phyloP scores from a whole-genome alignment of 768 basidiomycete genomes.

The Exidia glandulosa region DNA sequence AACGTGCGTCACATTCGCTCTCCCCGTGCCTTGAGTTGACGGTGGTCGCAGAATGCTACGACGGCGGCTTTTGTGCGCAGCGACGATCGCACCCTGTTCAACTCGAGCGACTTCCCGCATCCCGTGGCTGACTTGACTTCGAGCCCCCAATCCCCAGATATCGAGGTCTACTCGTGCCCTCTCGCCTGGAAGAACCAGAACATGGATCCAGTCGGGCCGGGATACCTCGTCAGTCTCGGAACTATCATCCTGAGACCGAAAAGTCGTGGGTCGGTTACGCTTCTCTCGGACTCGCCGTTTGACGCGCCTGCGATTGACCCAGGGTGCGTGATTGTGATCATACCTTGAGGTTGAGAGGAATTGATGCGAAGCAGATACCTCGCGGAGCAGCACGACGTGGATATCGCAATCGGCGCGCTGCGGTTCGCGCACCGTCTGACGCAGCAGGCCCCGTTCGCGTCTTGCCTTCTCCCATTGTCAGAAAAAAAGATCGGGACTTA shows the following conservation, averaged over 20 bases:
- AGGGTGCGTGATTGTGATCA: conserved; percentile 19
- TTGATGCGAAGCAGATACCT: not conserved
- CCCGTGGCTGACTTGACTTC: not conserved
- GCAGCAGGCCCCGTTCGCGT: not conserved
- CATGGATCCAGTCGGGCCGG: not conserved
- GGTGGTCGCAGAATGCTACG: not conserved
- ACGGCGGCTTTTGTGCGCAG: conserved; percentile 21
- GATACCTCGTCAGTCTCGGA: not conserved
- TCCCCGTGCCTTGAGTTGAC: not conserved
- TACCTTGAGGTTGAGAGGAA: not conserved
- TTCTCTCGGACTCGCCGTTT: conserved; percentile 31
- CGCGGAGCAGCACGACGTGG: not conserved
- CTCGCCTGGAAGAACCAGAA: not conserved
- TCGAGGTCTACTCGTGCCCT: not conserved
- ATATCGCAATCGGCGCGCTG: not conserved
- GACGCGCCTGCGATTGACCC: conserved; percentile 36
- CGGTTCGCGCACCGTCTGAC: not conserved
- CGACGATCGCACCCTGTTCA: conserved; percentile 20
- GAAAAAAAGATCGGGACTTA: no score
- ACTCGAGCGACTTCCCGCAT: not conserved
- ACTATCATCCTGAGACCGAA: conserved; percentile 27
- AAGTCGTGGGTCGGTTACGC: conserved; percentile 28
- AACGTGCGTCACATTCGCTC: not conserved
- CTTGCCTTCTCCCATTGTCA: not conserved
- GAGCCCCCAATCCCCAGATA: not conserved